These are phyloP conservation scores for Thielaviopsis populi DNA, from an alignment of 2,329 filamentous ascomycete genomes.

Conservation along the genomic window DNA sequence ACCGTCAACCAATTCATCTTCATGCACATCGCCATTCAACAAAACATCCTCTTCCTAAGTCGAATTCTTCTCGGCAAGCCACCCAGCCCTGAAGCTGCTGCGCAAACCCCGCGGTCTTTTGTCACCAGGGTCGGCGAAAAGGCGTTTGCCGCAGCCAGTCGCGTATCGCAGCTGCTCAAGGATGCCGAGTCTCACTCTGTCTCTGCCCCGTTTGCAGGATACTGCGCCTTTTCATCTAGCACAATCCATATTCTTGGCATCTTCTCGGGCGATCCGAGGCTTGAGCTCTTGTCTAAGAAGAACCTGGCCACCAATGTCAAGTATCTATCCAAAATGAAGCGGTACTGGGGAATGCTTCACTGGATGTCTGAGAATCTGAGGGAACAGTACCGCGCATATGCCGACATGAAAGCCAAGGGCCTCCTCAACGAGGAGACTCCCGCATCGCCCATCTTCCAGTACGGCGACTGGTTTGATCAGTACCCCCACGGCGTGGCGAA, in stretches of 20 bases:
- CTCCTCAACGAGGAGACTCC: not conserved
- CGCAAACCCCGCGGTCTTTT: conserved; percentile 61
- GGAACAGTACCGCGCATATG: conserved; percentile 70
- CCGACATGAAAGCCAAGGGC: conserved; percentile 55
- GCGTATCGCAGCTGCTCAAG: conserved; percentile 70
- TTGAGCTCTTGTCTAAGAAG: conserved; percentile 65
- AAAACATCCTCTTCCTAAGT: conserved; percentile 80
- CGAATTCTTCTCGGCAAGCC: conserved; percentile 38
- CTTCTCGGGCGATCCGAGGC: conserved; percentile 64
- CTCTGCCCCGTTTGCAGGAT: conserved; percentile 83
- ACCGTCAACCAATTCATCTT: conserved; percentile 87
- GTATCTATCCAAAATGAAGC: conserved; percentile 88
- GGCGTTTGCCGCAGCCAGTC: conserved; percentile 70
- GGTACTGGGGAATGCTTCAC: conserved; percentile 97
- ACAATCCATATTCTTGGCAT: conserved; percentile 90
- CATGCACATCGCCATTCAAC: conserved; percentile 76
- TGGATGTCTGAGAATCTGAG: conserved; percentile 90
- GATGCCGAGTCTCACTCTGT: conserved; percentile 64
- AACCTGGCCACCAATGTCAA: conserved; percentile 79
- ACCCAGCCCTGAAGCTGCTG: conserved; percentile 13
- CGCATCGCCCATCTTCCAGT: conserved; percentile 58
- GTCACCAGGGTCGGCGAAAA: conserved; percentile 58
- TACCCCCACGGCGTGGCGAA: conserved; percentile 86
- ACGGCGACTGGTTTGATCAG: conserved; percentile 92
- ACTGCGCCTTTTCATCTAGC: conserved; percentile 83